Conservation (phyloP, 148 eudicot species). For the Heliamphora exappendiculata region DNA sequence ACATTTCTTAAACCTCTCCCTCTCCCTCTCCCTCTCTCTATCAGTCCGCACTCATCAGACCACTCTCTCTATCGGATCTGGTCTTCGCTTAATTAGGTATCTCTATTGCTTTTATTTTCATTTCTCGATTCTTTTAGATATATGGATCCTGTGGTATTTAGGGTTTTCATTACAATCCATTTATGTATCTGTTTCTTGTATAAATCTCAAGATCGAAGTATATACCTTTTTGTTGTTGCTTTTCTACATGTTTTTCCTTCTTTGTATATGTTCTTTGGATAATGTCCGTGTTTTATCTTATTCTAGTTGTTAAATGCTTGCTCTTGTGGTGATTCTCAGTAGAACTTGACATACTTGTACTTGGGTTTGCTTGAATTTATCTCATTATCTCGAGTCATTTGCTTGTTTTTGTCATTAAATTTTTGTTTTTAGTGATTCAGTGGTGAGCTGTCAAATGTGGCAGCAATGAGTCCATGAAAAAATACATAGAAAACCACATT, state of each 20-base stretch:
- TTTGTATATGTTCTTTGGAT: neutral
- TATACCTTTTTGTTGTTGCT: neutral
- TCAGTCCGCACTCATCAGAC: neutral
- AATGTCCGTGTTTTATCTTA: neutral
- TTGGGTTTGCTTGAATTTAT: neutral
- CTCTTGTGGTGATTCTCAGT: neutral
- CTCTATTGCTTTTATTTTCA: neutral
- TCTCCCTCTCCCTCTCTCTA: neutral
- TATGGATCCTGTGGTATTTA: neutral
- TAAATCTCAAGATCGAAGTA: neutral
- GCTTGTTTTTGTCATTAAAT: neutral
- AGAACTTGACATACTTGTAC: neutral
- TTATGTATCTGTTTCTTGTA: neutral
- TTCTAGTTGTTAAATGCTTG: neutral
- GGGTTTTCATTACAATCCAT: neutral
- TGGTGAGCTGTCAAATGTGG: no score
- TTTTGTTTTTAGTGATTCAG: neutral
- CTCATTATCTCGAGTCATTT: neutral
- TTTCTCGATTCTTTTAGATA: neutral
- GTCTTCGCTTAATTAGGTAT: neutral
- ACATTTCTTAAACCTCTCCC: neutral
- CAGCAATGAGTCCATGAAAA: neutral
- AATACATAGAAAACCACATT: neutral
- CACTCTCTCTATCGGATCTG: neutral
- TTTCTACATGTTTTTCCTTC: neutral